Evolutionary conservation across 2,329 filamentous ascomycete species (phyloP).

Genomic region (Sporothrix dimorphospora): DNA sequence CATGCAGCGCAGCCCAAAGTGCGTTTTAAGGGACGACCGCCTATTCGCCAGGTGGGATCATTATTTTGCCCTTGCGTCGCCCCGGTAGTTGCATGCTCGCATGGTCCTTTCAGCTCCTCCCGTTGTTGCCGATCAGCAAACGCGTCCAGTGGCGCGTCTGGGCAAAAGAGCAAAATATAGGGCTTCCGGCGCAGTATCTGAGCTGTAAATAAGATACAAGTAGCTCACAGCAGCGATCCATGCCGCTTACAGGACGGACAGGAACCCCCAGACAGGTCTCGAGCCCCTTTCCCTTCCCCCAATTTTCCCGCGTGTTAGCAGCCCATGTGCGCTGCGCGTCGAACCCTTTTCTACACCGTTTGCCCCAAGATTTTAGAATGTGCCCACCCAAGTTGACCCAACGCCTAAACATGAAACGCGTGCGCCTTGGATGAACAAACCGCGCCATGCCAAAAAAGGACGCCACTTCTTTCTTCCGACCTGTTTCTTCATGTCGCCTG

Average conservation of each 20-base stretch:
- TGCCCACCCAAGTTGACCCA: background rate
- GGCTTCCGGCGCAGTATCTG: background rate
- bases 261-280: background rate
- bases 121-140: background rate
- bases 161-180: background rate
- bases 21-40: background rate
- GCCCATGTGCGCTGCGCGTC: no score
- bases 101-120: background rate
- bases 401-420: slow-evolving; percentile 19
- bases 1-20: background rate
- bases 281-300: slow-evolving; percentile 16
- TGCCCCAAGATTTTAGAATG: background rate
- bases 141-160: background rate
- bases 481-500: no score
- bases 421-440: background rate
- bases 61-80: background rate
- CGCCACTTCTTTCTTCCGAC: background rate
- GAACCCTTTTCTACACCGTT: background rate
- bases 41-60: background rate
- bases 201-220: no score
- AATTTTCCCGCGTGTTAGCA: slow-evolving; percentile 9
- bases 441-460: background rate
- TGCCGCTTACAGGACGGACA: background rate
- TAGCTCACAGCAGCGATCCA: background rate
- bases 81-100: slow-evolving; percentile 4